Conservation (phyloP, 1,284 basidiomycete genomes). For the Volvariella volvacea region DNA sequence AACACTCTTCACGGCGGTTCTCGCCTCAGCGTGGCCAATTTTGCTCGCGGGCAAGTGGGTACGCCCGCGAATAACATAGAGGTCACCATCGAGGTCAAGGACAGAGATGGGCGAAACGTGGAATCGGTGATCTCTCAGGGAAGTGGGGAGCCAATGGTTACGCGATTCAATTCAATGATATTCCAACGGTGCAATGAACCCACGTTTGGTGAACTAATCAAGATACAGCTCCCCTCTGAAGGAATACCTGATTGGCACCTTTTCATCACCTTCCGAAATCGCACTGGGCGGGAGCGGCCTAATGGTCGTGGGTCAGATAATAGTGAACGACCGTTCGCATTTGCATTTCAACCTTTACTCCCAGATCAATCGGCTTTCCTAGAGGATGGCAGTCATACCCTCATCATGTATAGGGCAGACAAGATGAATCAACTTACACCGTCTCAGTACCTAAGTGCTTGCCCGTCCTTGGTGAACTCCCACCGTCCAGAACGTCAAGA, state of each 20-base stretch:
- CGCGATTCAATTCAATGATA: conserved; percentile 86
- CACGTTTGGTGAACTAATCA: conserved; percentile 91
- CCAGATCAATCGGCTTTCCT: conserved; percentile 76
- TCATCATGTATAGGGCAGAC: conserved; percentile 80
- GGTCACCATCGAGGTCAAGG: conserved; percentile 85
- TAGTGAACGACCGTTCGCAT: conserved; percentile 80
- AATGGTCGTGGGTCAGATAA: conserved; percentile 31
- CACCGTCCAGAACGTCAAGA: not conserved
- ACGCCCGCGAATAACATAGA: conserved; percentile 71
- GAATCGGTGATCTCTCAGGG: conserved; percentile 80
- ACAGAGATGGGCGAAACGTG: conserved; percentile 65
- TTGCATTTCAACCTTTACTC: conserved; percentile 88
- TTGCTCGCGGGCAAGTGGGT: conserved; percentile 50
- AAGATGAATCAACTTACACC: conserved; percentile 54
- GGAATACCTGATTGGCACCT: conserved; percentile 80
- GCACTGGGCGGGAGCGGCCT: conserved; percentile 47
- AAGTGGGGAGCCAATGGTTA: conserved; percentile 75
- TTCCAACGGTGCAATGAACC: conserved; percentile 82
- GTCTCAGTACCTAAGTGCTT: conserved; percentile 63
- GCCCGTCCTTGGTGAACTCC: conserved; percentile 42
- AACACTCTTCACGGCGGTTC: conserved; percentile 40
- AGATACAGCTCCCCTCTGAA: conserved; percentile 71
- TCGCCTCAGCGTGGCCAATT: conserved; percentile 57
- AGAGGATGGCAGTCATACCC: conserved; percentile 84
- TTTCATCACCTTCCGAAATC: conserved; percentile 91